Evolutionary conservation across 2,329 filamentous ascomycete species (phyloP).

Genomic region (Cercospora brassicicola): DNA sequence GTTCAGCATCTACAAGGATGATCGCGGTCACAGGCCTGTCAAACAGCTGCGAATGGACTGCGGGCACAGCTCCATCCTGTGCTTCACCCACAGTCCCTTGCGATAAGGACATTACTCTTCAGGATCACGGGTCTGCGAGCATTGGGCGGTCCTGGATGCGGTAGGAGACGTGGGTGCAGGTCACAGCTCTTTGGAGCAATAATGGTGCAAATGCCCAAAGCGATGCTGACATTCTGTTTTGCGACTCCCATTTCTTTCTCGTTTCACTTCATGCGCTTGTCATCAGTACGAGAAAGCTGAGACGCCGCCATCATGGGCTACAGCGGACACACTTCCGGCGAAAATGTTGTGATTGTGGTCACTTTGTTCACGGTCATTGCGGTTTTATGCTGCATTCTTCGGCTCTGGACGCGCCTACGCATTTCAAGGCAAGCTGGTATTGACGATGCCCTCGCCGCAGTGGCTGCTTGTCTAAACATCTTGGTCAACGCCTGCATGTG

Average conservation of each 20-base stretch:
- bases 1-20: not conserved
- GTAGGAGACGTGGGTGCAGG: not conserved
- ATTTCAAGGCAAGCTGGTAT: slow-evolving; percentile 19
- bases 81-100: not conserved
- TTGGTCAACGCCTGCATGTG: not conserved
- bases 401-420: slow-evolving; percentile 23
- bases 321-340: slow-evolving; percentile 24
- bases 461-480: not conserved
- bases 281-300: not conserved
- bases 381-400: slow-evolving; percentile 18
- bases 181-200: not conserved
- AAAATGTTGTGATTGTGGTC: slow-evolving; percentile 22
- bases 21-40: not conserved
- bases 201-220: not conserved
- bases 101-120: not conserved
- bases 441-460: slow-evolving; percentile 12
- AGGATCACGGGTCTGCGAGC: not conserved
- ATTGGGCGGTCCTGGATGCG: not conserved
- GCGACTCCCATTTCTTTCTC: not conserved
- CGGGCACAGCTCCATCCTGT: not conserved
- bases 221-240: not conserved
- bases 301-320: not conserved
- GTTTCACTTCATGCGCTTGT: not conserved
- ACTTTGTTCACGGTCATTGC: slow-evolving; percentile 24
- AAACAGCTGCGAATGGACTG: not conserved